Conservation (phyloP, 306 rosid genomes). For the Lagenaria siceraria region DNA sequence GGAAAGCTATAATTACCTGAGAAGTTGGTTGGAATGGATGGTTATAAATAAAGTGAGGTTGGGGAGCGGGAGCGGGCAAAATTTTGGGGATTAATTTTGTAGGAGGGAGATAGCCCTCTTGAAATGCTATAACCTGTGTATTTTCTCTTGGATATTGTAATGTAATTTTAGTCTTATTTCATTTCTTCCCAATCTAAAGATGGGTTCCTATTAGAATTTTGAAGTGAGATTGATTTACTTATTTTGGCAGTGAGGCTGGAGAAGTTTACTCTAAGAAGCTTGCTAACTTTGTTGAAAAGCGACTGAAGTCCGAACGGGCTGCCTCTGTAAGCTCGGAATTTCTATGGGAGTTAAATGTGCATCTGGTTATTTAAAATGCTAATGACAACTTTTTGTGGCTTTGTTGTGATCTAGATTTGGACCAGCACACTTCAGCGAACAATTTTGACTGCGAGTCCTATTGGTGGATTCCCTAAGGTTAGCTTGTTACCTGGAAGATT, state of each 20-base stretch:
- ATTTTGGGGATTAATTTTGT: neutral
- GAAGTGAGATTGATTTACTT: constrained; percentile 11
- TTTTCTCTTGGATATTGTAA: neutral
- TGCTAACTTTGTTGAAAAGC: constrained; percentile 74
- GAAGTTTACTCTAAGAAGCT: constrained; percentile 79
- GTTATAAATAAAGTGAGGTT: neutral
- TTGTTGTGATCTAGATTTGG: constrained; percentile 61
- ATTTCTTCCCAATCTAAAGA: neutral
- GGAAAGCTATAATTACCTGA: neutral
- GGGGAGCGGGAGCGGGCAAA: neutral
- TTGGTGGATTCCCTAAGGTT: constrained; percentile 93
- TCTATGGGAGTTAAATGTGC: neutral
- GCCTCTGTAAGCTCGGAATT: constrained; percentile 73
- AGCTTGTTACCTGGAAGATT: constrained; percentile 13
- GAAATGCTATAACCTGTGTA: neutral
- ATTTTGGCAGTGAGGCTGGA: constrained; percentile 64
- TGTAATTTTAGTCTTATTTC: neutral
- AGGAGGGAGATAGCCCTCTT: neutral
- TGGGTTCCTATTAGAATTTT: neutral
- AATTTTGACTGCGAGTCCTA: constrained; percentile 76
- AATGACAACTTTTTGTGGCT: neutral
- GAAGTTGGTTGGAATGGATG: neutral
- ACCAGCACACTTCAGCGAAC: constrained; percentile 95
- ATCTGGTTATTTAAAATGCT: neutral
- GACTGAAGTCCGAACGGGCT: constrained; percentile 91